Percentiles rank a stretch among this genome's conserved stretches.
These are phyloP conservation scores for Craspedostauros australis DNA, from an alignment of 108 stramenopile species.

Conservation along the genomic window DNA sequence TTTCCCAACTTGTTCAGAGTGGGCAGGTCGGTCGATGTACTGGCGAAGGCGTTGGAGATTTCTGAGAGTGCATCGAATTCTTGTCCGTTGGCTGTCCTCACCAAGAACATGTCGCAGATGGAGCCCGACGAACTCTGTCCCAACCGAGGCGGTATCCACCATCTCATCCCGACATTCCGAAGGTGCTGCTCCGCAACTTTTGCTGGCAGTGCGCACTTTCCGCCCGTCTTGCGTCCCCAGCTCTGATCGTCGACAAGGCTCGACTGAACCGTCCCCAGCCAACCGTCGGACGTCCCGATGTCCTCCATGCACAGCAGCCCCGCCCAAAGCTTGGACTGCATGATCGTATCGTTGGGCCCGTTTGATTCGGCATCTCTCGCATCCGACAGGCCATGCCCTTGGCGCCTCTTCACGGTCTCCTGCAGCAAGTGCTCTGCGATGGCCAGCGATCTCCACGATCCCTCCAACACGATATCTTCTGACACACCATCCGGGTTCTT, in stretches of 20 bases:
- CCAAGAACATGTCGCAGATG: conserved; percentile 56
- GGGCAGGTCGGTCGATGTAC: too few relatives aligned
- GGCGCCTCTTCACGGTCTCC: conserved; percentile 4
- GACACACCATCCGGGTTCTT: conserved; percentile 17
- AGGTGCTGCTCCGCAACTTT: conserved; percentile 47
- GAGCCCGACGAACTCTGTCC: conserved; percentile 64
- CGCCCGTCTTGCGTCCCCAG: conserved; percentile 50
- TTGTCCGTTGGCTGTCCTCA: conserved; percentile 20
- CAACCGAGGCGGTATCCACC: conserved; percentile 75
- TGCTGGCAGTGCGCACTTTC: conserved; percentile 67
- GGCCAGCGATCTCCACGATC: conserved; percentile 69
- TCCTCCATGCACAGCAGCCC: conserved; percentile 51
- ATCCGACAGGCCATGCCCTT: conserved; percentile 2
- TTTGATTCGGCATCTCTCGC: conserved; percentile 2
- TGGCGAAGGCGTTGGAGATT: too few relatives aligned
- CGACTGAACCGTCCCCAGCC: conserved; percentile 55
- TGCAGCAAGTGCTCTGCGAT: conserved; percentile 61
- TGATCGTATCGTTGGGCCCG: conserved; percentile 18
- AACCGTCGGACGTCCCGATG: conserved; percentile 52
- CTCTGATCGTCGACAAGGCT: conserved; percentile 6
- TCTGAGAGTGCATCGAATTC: conserved; percentile 9
- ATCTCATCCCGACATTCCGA: conserved; percentile 57
- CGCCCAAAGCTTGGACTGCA: conserved; percentile 52
- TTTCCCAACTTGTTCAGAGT: conserved; percentile 14
- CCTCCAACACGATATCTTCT: conserved; percentile 56